These are phyloP conservation scores for Metarhizium album DNA, from an alignment of 2,329 filamentous ascomycete species.

Conservation along the genomic window DNA sequence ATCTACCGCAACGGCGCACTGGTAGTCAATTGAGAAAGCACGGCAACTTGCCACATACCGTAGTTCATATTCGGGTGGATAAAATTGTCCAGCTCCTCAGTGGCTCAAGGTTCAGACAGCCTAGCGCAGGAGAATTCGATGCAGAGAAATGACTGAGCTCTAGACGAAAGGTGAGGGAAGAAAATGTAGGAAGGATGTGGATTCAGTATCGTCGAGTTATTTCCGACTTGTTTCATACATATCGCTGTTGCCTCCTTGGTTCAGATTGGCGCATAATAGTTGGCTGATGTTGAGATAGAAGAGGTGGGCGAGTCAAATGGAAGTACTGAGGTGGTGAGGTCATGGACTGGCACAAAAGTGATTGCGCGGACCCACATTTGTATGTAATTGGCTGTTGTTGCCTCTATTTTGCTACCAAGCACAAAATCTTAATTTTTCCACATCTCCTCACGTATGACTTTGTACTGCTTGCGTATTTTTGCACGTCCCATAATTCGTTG, in stretches of 20 bases:
- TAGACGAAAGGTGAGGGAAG: too few relatives aligned
- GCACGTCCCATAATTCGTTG: constrained; percentile 43
- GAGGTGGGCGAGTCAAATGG: neutral
- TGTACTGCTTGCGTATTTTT: constrained; percentile 84
- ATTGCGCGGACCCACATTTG: neutral
- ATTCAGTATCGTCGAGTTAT: too few relatives aligned
- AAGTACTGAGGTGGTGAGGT: neutral
- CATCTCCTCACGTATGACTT: constrained; percentile 57
- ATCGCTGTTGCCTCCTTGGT: too few relatives aligned
- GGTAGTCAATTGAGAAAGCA: neutral
- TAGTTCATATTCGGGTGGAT: constrained; percentile 8
- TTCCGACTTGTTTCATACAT: too few relatives aligned
- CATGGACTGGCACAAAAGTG: neutral
- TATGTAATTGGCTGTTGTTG: neutral
- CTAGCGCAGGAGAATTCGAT: too few relatives aligned
- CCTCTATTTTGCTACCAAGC: neutral
- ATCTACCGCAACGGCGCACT: neutral
- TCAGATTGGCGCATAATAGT: neutral
- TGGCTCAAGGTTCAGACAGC: neutral
- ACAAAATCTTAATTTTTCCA: constrained; percentile 9
- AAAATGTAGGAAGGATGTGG: too few relatives aligned
- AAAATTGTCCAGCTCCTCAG: neutral
- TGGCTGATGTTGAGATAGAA: too few relatives aligned
- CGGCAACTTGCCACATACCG: constrained; percentile 1
- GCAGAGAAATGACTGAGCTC: too few relatives aligned